A percentile compares a stretch with the other conserved stretches of the same genome.
Evolutionary conservation across 768 basidiomycete species (phyloP).

Genomic region (Boletus subcaerulescens): DNA sequence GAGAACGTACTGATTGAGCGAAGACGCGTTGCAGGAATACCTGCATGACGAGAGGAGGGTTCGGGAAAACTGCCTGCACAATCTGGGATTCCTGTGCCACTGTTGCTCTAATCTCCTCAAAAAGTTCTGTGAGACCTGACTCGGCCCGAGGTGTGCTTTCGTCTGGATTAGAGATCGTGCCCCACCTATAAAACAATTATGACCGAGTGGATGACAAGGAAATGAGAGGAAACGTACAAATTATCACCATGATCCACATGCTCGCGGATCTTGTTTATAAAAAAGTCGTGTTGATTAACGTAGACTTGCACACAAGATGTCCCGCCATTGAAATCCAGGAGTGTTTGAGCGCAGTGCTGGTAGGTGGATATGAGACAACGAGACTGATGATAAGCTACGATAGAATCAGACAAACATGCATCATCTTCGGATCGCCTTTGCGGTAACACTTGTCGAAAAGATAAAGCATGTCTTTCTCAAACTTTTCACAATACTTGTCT

Average conservation of each 20-base stretch:
- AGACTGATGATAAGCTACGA: constrained; percentile 1
- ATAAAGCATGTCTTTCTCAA: constrained; percentile 97
- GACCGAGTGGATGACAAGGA: not conserved
- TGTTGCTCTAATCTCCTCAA: constrained; percentile 83
- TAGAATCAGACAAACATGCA: constrained; percentile 68
- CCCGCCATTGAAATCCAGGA: constrained; percentile 97
- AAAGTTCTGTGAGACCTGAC: constrained; percentile 72
- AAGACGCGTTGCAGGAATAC: constrained; percentile 97
- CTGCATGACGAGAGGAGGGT: constrained; percentile 95
- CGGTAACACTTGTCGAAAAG: constrained; percentile 95
- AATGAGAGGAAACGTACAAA: constrained; percentile 43
- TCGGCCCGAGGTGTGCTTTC: constrained; percentile 74
- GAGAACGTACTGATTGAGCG: constrained; percentile 80
- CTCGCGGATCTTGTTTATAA: constrained; percentile 88
- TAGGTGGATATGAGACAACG: constrained; percentile 7
- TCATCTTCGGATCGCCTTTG: constrained; percentile 98
- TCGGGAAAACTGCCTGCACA: constrained; percentile 97
- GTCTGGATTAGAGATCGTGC: constrained; percentile 74
- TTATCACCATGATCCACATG: constrained; percentile 52
- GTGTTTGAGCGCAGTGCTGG: constrained; percentile 95
- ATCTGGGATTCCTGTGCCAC: constrained; percentile 97
- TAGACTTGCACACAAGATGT: constrained; percentile 97
- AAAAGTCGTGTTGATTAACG: constrained; percentile 99
- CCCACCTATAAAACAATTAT: constrained; percentile 60
- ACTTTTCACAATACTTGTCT: constrained; percentile 97